These are phyloP conservation scores for Zanthoxylum bungeanum DNA, from an alignment of 345 rosid genomes.

Conservation along the genomic window DNA sequence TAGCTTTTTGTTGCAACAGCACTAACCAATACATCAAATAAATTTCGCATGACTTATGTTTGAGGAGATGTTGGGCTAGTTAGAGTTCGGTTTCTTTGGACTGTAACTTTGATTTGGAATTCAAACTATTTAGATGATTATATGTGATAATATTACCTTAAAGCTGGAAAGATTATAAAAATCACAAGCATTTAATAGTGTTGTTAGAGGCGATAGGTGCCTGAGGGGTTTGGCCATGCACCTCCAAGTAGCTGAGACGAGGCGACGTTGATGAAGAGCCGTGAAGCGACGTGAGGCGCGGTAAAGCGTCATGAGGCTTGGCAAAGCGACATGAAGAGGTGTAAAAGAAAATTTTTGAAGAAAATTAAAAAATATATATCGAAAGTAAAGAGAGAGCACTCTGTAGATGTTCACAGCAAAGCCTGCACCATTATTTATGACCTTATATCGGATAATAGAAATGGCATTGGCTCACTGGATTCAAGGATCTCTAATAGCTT, in stretches of 20 bases:
- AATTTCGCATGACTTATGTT: neutral
- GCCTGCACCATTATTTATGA: slow-evolving; percentile 24
- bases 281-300: too few species aligned
- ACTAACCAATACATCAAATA: neutral
- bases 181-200: neutral
- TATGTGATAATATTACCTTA: too few species aligned
- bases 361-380: neutral
- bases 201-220: neutral
- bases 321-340: too few species aligned
- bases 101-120: neutral
- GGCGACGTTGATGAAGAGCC: too few species aligned
- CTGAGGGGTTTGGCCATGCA: too few species aligned
- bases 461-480: slow-evolving; percentile 25
- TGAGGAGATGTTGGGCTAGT: neutral
- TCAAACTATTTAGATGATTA: too few species aligned
- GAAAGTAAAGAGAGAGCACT: too few species aligned
- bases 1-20: slow-evolving; percentile 4
- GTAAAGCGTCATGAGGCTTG: too few species aligned
- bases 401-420: slow-evolving; percentile 19
- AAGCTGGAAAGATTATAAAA: neutral
- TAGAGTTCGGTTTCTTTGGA: neutral
- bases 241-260: too few species aligned
- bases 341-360: slow-evolving; percentile 22
- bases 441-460: slow-evolving; percentile 33
- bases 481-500: slow-evolving; percentile 22